Conservation (phyloP, 768 basidiomycete species). For the Suillus tomentosus region DNA sequence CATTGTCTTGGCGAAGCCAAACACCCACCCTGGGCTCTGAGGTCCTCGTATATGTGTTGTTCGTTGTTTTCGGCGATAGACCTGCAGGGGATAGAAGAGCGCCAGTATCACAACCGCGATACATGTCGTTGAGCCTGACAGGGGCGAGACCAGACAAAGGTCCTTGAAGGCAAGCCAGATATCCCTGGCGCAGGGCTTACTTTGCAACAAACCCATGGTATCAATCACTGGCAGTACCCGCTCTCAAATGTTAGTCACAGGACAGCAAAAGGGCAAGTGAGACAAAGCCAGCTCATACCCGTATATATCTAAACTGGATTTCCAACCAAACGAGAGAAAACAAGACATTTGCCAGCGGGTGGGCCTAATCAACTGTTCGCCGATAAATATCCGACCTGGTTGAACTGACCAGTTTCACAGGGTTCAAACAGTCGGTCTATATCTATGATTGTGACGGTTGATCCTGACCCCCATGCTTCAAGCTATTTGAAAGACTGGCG, state of each 20-base stretch:
- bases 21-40: slow-evolving; percentile 39
- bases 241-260: background rate
- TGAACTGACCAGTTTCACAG: no score
- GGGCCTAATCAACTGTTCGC: no score
- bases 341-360: no score
- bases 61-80: background rate
- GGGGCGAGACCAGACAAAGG: background rate
- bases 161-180: background rate
- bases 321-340: background rate
- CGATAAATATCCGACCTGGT: no score
- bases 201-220: background rate
- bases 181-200: background rate
- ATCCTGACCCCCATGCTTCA: no score
- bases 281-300: no score
- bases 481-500: background rate
- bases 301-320: background rate
- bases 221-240: background rate
- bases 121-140: background rate
- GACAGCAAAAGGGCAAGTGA: background rate
- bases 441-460: no score
- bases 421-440: no score
- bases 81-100: background rate
- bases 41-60: slow-evolving; percentile 43
- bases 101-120: background rate
- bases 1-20: slow-evolving; percentile 37